Percentiles rank a stretch among this genome's conserved stretches.
phyloP scores from a whole-genome alignment of 306 rosid species.

The Trifolium repens region DNA sequence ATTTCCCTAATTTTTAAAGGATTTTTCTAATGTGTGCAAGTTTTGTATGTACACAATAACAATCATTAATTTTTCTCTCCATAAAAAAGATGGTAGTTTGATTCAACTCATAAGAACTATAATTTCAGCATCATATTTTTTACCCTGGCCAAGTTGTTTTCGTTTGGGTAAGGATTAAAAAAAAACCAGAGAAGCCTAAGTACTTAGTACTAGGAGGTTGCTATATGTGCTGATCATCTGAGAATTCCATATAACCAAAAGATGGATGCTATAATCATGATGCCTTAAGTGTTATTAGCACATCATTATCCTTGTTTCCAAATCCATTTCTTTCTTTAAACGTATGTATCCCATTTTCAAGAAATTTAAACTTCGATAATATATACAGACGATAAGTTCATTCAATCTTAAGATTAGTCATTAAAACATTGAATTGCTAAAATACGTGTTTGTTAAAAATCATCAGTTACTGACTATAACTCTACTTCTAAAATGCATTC shows the following conservation, averaged over 20 bases:
- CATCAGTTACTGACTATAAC: background rate
- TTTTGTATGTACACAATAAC: background rate
- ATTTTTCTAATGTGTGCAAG: background rate
- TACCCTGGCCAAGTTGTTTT: background rate
- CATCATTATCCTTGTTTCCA: too few species aligned
- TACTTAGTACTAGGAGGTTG: too few species aligned
- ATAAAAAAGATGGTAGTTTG: background rate
- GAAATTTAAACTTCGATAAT: too few species aligned
- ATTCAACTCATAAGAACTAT: background rate
- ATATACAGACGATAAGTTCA: background rate
- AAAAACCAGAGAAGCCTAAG: background rate
- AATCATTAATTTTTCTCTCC: background rate
- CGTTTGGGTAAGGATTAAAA: background rate
- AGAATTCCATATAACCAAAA: too few species aligned
- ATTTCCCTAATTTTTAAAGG: background rate
- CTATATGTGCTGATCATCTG: too few species aligned
- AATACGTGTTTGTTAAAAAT: background rate
- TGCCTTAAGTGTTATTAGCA: too few species aligned
- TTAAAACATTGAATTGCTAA: background rate
- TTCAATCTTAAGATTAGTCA: background rate
- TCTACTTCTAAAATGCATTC: background rate
- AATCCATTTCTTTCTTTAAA: too few species aligned
- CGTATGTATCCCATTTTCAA: too few species aligned
- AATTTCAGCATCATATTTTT: background rate
- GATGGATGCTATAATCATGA: background rate